These are phyloP conservation scores for Aspergillus luchuensis DNA, from an alignment of 2,329 filamentous ascomycete genomes.

Conservation along the genomic window DNA sequence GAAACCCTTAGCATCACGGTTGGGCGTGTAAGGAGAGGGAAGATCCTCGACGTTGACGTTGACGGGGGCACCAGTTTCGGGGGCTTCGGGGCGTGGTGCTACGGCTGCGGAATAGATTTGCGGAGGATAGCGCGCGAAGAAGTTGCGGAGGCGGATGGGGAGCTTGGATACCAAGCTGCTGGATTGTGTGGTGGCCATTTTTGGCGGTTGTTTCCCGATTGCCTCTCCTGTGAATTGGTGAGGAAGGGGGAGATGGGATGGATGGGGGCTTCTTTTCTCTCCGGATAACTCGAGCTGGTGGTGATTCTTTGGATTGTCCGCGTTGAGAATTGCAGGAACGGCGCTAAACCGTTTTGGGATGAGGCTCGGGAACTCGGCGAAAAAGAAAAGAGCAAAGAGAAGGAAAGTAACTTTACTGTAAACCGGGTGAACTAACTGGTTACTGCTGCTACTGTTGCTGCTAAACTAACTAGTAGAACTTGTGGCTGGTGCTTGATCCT, in stretches of 20 bases:
- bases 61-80: constrained; percentile 14
- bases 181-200: constrained; percentile 25
- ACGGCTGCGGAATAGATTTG: constrained; percentile 49
- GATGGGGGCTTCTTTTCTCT: background rate
- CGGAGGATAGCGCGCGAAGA: constrained; percentile 89
- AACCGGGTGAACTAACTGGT: no score
- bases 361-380: constrained; percentile 10
- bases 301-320: constrained; percentile 1
- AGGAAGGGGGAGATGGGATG: background rate
- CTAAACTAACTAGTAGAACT: no score
- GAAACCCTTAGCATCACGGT: constrained; percentile 46
- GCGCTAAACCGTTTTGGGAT: constrained; percentile 27
- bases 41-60: constrained; percentile 18
- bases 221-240: no score
- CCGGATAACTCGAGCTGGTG: background rate
- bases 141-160: constrained; percentile 75
- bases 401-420: no score
- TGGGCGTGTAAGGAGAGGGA: constrained; percentile 44
- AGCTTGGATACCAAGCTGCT: constrained; percentile 48
- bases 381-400: constrained; percentile 7
- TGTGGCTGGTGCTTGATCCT: background rate
- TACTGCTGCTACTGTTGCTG: no score
- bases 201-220: no score
- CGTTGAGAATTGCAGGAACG: background rate
- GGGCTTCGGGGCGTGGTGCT: constrained; percentile 28